Evolutionary conservation across 148 eudicot genomes (phyloP).

Genomic region (Rheum nobile): DNA sequence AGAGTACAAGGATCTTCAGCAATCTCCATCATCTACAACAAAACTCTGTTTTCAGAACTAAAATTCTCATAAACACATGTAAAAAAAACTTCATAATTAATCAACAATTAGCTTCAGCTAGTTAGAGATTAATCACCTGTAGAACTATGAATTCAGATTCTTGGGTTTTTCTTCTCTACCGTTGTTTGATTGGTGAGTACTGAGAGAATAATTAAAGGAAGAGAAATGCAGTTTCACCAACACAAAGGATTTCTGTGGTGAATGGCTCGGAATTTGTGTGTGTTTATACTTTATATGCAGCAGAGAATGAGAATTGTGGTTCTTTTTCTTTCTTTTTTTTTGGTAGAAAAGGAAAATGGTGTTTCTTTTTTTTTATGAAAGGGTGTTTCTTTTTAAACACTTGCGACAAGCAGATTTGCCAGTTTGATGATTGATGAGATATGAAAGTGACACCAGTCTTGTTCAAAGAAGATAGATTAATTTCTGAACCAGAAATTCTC

Average conservation of each 20-base stretch:
- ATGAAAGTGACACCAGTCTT: constrained; percentile 1
- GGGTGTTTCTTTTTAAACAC: background rate
- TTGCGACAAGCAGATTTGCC: background rate
- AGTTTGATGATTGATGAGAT: constrained; percentile 2
- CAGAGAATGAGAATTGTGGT: background rate
- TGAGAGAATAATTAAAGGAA: background rate
- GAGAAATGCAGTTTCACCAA: background rate
- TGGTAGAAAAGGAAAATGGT: too few relatives aligned
- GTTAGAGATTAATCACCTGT: background rate
- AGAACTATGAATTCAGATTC: background rate
- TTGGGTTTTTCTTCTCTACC: background rate
- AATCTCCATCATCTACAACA: background rate
- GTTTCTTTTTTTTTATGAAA: too few relatives aligned
- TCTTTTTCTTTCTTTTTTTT: too few relatives aligned
- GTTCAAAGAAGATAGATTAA: background rate
- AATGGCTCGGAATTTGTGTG: background rate
- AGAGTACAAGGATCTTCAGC: constrained; percentile 4
- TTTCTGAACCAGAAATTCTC: background rate
- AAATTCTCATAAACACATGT: too few relatives aligned
- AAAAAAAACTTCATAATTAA: too few relatives aligned
- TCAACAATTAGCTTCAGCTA: too few relatives aligned
- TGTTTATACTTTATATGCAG: background rate
- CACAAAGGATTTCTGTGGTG: background rate
- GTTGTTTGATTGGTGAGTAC: background rate
- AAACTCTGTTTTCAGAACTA: background rate